Evolutionary conservation across 768 basidiomycete species (phyloP).

Genomic region (Termitomyces bulborhizus): DNA sequence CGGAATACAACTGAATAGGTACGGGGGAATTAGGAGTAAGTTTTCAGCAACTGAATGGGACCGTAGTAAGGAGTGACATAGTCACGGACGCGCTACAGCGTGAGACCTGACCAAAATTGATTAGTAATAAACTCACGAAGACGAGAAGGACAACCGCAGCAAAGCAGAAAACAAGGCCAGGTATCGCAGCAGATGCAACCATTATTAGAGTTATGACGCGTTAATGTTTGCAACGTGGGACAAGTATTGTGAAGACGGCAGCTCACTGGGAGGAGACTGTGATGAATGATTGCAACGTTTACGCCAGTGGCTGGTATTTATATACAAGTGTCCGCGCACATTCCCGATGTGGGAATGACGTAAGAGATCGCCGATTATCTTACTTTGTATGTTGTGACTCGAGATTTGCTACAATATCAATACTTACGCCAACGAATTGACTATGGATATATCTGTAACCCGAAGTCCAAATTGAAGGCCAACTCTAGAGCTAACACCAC

Average conservation of each 20-base stretch:
- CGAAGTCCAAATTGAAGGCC: background rate
- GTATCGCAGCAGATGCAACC: slow-evolving; percentile 55
- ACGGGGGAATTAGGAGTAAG: no score
- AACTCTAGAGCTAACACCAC: background rate
- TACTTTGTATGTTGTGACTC: no score
- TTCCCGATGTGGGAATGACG: slow-evolving; percentile 10
- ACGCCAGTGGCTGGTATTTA: slow-evolving; percentile 5
- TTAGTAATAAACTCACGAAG: slow-evolving; percentile 34
- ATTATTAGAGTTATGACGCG: slow-evolving; percentile 19
- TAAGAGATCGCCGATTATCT: background rate
- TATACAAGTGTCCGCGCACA: background rate
- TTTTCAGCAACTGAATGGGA: no score
- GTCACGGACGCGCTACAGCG: no score
- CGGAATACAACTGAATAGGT: no score
- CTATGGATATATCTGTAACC: no score
- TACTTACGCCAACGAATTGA: no score
- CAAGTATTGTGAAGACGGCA: background rate
- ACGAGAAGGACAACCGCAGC: slow-evolving; percentile 64
- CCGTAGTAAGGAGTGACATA: no score
- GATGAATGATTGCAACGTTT: background rate
- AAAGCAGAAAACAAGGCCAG: slow-evolving; percentile 69
- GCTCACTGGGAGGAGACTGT: background rate
- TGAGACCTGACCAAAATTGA: slow-evolving; percentile 18
- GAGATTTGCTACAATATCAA: no score
- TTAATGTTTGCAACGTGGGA: background rate